phyloP scores from a whole-genome alignment of 768 basidiomycete genomes.

The Gyrodon lividus region DNA sequence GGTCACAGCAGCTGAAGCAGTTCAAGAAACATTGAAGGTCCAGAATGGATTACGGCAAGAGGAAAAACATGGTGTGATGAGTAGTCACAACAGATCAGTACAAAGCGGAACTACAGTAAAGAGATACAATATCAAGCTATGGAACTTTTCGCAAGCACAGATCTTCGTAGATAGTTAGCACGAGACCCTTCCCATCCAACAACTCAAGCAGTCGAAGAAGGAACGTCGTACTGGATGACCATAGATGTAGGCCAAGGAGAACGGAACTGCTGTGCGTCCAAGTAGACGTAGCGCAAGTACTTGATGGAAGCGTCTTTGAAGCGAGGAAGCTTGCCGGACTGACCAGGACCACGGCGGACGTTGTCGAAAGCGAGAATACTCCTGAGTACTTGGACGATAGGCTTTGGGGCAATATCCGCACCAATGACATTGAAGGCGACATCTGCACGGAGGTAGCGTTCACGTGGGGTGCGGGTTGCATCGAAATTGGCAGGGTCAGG shows the following conservation, averaged over 20 bases:
- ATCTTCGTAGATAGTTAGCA: background rate
- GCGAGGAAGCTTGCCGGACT: slow-evolving; percentile 62
- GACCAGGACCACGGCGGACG: slow-evolving; percentile 64
- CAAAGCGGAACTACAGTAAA: background rate
- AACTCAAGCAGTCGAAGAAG: slow-evolving; percentile 18
- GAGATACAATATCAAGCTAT: slow-evolving; percentile 1
- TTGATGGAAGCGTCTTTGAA: slow-evolving; percentile 50
- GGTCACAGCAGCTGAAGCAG: too few species aligned
- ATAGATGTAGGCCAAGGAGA: slow-evolving; percentile 70
- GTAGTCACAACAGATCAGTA: too few species aligned
- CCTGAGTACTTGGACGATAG: slow-evolving; percentile 61
- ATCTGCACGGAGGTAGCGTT: slow-evolving; percentile 50
- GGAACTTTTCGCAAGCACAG: too few species aligned
- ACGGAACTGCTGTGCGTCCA: slow-evolving; percentile 48
- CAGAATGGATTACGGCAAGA: background rate
- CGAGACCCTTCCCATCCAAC: background rate
- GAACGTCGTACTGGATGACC: slow-evolving; percentile 45
- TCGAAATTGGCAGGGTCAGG: slow-evolving; percentile 45
- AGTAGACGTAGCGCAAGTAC: slow-evolving; percentile 53
- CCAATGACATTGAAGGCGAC: slow-evolving; percentile 49
- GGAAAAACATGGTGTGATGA: too few species aligned
- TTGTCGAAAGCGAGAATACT: slow-evolving; percentile 59
- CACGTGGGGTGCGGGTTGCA: slow-evolving; percentile 40
- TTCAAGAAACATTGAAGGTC: background rate
- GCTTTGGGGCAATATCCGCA: slow-evolving; percentile 54